Evolutionary conservation across 2,329 filamentous ascomycete species (phyloP).

Genomic region (Corniculantispora saksenae): DNA sequence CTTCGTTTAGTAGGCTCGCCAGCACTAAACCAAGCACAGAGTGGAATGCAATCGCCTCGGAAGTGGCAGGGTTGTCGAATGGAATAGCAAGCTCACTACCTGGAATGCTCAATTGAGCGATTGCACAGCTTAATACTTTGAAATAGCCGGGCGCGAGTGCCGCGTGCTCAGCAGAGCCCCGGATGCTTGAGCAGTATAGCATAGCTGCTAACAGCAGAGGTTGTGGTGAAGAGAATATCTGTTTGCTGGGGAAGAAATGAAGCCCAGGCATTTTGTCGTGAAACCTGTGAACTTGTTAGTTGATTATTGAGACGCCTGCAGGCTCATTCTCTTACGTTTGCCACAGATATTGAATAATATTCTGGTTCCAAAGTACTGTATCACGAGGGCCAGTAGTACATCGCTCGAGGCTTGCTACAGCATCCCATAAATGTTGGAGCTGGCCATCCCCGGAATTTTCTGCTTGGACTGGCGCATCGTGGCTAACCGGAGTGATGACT

Average conservation of each 20-base stretch:
- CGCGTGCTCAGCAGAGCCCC: slow-evolving; percentile 35
- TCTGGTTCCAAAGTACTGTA: slow-evolving; percentile 34
- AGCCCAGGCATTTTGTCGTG: slow-evolving; percentile 46
- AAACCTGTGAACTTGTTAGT: slow-evolving; percentile 35
- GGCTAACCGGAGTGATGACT: slow-evolving; percentile 17
- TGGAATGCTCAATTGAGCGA: slow-evolving; percentile 42
- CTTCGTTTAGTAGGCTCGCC: slow-evolving; percentile 42
- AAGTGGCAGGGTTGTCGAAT: slow-evolving; percentile 25
- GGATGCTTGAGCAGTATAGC: slow-evolving; percentile 43
- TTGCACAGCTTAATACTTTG: slow-evolving; percentile 38
- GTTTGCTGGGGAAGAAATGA: slow-evolving; percentile 45
- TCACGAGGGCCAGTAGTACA: slow-evolving; percentile 27
- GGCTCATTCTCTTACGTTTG: slow-evolving; percentile 23
- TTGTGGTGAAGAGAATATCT: slow-evolving; percentile 43
- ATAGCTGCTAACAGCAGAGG: slow-evolving; percentile 46
- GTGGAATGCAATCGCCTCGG: slow-evolving; percentile 44
- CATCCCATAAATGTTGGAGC: slow-evolving; percentile 31
- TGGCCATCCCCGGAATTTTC: neutral
- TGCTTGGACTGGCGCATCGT: slow-evolving; percentile 22
- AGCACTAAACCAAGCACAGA: slow-evolving; percentile 44
- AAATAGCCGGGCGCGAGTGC: slow-evolving; percentile 41
- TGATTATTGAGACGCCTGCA: neutral
- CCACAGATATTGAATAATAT: slow-evolving; percentile 37
- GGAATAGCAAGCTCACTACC: slow-evolving; percentile 29
- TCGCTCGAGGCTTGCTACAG: slow-evolving; percentile 31